A percentile compares a stretch with the other conserved stretches of the same genome.
Evolutionary conservation across 1,139 yeast species (phyloP).

Genomic region (Nakaseomyces uthaithaninus): DNA sequence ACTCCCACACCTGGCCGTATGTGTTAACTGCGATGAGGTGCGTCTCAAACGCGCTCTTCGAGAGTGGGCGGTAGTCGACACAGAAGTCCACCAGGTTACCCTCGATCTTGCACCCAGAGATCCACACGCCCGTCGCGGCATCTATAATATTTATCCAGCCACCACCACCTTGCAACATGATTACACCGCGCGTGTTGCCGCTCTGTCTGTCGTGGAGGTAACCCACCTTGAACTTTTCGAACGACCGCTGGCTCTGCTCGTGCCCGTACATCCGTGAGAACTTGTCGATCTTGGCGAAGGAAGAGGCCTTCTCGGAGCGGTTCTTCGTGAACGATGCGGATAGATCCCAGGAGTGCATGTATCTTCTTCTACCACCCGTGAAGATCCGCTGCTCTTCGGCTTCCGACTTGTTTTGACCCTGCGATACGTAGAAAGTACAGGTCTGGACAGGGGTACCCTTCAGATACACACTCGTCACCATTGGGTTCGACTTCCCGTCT

Average conservation of each 20-base stretch:
- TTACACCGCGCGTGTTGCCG: slow-evolving; percentile 50
- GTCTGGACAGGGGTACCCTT: slow-evolving; percentile 73
- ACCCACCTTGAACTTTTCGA: slow-evolving; percentile 74
- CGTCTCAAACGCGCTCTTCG: slow-evolving; percentile 26
- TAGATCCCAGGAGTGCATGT: slow-evolving; percentile 88
- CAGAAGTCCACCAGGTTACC: slow-evolving; percentile 77
- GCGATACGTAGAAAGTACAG: slow-evolving; percentile 38
- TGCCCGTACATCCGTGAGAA: slow-evolving; percentile 88
- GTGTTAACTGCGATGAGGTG: slow-evolving; percentile 57
- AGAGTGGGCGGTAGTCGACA: slow-evolving; percentile 39
- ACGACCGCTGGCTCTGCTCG: slow-evolving; percentile 74
- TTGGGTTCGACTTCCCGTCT: slow-evolving; percentile 78
- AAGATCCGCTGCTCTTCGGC: slow-evolving; percentile 45
- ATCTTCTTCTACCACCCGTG: slow-evolving; percentile 88
- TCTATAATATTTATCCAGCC: slow-evolving; percentile 87
- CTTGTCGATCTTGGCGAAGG: slow-evolving; percentile 50
- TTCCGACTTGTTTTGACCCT: slow-evolving; percentile 14
- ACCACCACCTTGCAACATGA: slow-evolving; percentile 72
- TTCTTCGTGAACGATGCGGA: slow-evolving; percentile 24
- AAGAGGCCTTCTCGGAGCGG: slow-evolving; percentile 37
- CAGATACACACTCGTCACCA: slow-evolving; percentile 75
- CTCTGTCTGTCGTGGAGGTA: slow-evolving; percentile 23
- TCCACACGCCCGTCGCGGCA: slow-evolving; percentile 75
- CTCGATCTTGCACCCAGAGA: slow-evolving; percentile 79
- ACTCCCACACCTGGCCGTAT: slow-evolving; percentile 91